A percentile compares a stretch with the other conserved stretches of the same genome.
Evolutionary conservation across 75 land plant genomes (phyloP).

Genomic region (Azolla pinnata): DNA sequence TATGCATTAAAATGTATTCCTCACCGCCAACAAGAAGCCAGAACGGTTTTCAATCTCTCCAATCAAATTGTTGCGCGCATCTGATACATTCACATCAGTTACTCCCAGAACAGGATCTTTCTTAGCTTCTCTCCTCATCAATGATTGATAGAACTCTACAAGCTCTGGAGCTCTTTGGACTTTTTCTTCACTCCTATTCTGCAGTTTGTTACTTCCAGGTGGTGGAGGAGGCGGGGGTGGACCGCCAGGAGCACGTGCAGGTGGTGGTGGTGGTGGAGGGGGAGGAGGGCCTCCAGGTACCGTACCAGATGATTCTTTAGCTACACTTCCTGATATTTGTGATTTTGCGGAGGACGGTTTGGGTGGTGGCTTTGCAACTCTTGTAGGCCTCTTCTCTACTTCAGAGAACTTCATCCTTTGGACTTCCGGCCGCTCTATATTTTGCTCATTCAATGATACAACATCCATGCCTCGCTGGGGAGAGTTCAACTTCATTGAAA

Average conservation of each 20-base stretch:
- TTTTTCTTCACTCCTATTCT: constrained; percentile 36
- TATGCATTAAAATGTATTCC: no score
- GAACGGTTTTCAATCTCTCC: constrained; percentile 95
- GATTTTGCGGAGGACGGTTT: constrained; percentile 39
- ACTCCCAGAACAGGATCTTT: constrained; percentile 38
- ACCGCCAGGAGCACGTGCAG: constrained; percentile 21
- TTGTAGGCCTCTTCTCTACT: constrained; percentile 67
- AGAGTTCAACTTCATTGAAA: not conserved
- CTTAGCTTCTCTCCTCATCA: constrained; percentile 97
- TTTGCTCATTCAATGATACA: not conserved
- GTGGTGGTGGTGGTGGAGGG: constrained; percentile 61
- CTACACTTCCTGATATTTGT: constrained; percentile 7
- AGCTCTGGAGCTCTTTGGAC: constrained; percentile 95
- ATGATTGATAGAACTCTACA: constrained; percentile 85
- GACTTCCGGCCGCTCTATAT: constrained; percentile 20
- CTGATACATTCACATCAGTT: constrained; percentile 34
- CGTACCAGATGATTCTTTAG: constrained; percentile 18
- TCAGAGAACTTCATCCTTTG: constrained; percentile 66
- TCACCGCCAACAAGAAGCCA: constrained; percentile 79
- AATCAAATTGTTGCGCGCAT: constrained; percentile 79
- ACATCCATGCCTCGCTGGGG: not conserved
- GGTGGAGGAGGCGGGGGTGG: constrained; percentile 52
- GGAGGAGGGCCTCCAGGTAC: constrained; percentile 34
- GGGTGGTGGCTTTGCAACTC: constrained; percentile 79
- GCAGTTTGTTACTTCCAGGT: constrained; percentile 24